phyloP scores from a whole-genome alignment of 257 asterid species.

The Ilex asprella region DNA sequence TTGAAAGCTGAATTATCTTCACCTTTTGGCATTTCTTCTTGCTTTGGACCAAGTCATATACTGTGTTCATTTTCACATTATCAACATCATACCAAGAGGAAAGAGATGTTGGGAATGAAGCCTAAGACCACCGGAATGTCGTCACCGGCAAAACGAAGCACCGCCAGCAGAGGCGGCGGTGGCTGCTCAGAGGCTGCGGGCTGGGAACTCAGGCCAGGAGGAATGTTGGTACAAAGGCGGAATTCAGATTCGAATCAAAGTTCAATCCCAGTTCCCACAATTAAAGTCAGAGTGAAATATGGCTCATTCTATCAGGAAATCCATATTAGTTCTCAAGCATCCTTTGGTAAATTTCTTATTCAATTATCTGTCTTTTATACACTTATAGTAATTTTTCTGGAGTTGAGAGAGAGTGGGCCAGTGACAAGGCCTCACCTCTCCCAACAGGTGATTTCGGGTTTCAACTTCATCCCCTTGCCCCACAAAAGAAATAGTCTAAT shows the following conservation, averaged over 20 bases:
- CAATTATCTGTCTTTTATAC: too few species aligned
- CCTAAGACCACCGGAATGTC: conserved; percentile 35
- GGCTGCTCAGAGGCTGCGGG: conserved; percentile 26
- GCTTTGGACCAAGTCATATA: not conserved
- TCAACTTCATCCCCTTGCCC: too few species aligned
- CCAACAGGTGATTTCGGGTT: too few species aligned
- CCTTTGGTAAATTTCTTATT: conserved; percentile 47
- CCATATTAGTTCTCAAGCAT: conserved; percentile 64
- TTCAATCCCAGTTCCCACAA: conserved; percentile 33
- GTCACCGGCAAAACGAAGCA: conserved; percentile 29
- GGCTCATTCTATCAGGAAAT: conserved; percentile 59
- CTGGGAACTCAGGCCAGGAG: conserved; percentile 84
- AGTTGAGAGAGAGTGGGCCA: too few species aligned
- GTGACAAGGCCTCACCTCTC: too few species aligned
- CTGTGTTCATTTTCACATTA: conserved; percentile 4
- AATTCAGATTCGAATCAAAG: conserved; percentile 52
- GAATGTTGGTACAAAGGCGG: conserved; percentile 87
- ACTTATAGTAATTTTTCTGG: too few species aligned
- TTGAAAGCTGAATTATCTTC: not conserved
- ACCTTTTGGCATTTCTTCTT: conserved; percentile 16
- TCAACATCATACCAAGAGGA: conserved; percentile 24
- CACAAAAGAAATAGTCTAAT: too few species aligned
- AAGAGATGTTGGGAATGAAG: conserved; percentile 52
- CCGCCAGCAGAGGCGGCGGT: conserved; percentile 18
- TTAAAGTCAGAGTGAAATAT: conserved; percentile 60